Percentiles rank a stretch among this genome's conserved stretches.
Evolutionary conservation across 331 rosid genomes (phyloP).

Genomic region (Malus hybrid): DNA sequence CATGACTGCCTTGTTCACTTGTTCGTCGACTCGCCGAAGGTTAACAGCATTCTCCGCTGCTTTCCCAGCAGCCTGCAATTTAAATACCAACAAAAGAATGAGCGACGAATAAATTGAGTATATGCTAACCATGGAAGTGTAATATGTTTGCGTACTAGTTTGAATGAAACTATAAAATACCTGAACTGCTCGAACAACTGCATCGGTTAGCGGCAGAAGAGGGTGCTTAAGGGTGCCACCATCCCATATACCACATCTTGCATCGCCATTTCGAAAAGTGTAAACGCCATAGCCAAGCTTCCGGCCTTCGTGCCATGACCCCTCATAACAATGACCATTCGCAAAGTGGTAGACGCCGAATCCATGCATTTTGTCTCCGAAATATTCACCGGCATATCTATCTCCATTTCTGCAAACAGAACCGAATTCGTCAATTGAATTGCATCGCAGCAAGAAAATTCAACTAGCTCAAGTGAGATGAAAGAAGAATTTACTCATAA

Average conservation of each 20-base stretch:
- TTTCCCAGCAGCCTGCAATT: slow-evolving; percentile 70
- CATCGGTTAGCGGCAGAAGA: slow-evolving; percentile 37
- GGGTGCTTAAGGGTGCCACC: slow-evolving; percentile 76
- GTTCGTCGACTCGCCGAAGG: slow-evolving; percentile 57
- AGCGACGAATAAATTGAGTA: neutral
- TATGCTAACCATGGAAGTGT: neutral
- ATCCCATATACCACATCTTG: slow-evolving; percentile 89
- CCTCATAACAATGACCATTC: slow-evolving; percentile 88
- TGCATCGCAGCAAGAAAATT: neutral
- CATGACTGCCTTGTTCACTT: slow-evolving; percentile 72
- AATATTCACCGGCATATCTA: slow-evolving; percentile 94
- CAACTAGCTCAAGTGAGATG: neutral
- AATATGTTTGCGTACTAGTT: too few relatives aligned
- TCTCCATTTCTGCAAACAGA: slow-evolving; percentile 77
- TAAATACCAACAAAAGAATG: neutral
- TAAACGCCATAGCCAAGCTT: slow-evolving; percentile 85
- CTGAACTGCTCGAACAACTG: slow-evolving; percentile 66
- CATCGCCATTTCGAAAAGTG: slow-evolving; percentile 56
- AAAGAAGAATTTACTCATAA: neutral
- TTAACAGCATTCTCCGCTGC: slow-evolving; percentile 71
- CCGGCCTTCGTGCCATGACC: slow-evolving; percentile 97
- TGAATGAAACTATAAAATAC: slow-evolving; percentile 19
- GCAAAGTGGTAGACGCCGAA: slow-evolving; percentile 89
- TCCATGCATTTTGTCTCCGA: slow-evolving; percentile 95
- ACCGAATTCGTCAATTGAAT: neutral